Conservation (phyloP, 345 rosid species). For the Clarkia xantiana region DNA sequence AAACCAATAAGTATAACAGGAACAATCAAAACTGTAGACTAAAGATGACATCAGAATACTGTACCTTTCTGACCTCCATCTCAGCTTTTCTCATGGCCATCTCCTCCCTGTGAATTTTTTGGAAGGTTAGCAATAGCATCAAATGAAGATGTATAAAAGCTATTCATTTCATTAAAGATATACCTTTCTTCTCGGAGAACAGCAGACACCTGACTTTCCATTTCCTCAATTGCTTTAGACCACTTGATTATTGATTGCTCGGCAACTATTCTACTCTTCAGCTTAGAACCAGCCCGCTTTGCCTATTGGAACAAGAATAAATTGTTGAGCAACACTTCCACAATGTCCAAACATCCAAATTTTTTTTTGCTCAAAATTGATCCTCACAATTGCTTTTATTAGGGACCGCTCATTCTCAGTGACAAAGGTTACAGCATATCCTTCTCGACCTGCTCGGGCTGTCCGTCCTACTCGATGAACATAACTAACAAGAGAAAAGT, state of each 20-base stretch:
- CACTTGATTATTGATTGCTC: constrained; percentile 83
- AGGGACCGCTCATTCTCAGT: constrained; percentile 89
- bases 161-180: background rate
- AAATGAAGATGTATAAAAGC: constrained; percentile 8
- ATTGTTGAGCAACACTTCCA: background rate
- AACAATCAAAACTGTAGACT: background rate
- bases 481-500: constrained; percentile 37
- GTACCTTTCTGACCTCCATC: constrained; percentile 88
- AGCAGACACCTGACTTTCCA: constrained; percentile 69
- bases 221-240: constrained; percentile 69
- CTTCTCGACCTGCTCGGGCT: constrained; percentile 98
- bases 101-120: constrained; percentile 55
- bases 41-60: background rate
- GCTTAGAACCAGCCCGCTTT: constrained; percentile 78
- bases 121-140: constrained; percentile 11
- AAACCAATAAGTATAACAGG: background rate
- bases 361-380: constrained; percentile 1
- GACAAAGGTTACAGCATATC: constrained; percentile 89
- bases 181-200: constrained; percentile 81
- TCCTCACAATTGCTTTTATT: constrained; percentile 78
- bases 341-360: background rate
- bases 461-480: constrained; percentile 96
- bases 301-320: constrained; percentile 30
- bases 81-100: constrained; percentile 83
- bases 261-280: constrained; percentile 69